These are phyloP conservation scores for Aaosphaeria arxii DNA, from an alignment of 2,329 filamentous ascomycete genomes.

Conservation along the genomic window DNA sequence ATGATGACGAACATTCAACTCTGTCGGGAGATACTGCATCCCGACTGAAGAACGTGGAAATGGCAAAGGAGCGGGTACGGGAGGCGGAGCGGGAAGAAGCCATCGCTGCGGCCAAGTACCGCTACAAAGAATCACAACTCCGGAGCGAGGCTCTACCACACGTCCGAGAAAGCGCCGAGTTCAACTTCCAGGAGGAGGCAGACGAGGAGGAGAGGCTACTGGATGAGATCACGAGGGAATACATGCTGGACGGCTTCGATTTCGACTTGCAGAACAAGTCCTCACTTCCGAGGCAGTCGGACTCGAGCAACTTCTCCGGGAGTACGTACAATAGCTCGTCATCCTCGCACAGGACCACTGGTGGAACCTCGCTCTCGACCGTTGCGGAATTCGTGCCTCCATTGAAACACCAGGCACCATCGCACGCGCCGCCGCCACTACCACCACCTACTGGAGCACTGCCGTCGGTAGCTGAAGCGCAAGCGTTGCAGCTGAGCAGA, in stretches of 20 bases:
- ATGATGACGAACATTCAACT: conserved; percentile 46
- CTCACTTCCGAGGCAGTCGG: conserved; percentile 71
- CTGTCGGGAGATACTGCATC: conserved; percentile 32
- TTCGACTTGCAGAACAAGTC: conserved; percentile 68
- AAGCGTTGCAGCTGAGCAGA: conserved; percentile 15
- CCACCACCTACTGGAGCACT: conserved; percentile 27
- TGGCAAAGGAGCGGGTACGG: conserved; percentile 72
- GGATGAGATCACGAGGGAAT: conserved; percentile 84
- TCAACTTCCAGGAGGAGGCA: conserved; percentile 31
- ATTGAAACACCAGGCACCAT: conserved; percentile 32
- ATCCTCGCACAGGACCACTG: conserved; percentile 68
- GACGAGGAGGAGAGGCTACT: conserved; percentile 56
- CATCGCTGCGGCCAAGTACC: conserved; percentile 59
- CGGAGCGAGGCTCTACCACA: conserved; percentile 47
- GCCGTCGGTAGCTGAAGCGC: conserved; percentile 30
- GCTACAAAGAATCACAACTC: conserved; percentile 48
- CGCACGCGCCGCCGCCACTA: conserved; percentile 26
- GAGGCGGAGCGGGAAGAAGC: conserved; percentile 70
- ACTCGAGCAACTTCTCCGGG: conserved; percentile 75
- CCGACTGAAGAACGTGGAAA: conserved; percentile 60
- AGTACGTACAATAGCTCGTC: conserved; percentile 79
- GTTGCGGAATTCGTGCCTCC: conserved; percentile 62
- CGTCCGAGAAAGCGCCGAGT: conserved; percentile 35
- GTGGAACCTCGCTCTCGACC: conserved; percentile 67
- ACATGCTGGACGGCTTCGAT: conserved; percentile 78